phyloP scores from a whole-genome alignment of 2,329 filamentous ascomycete species.

The Hypoxylon sp. region DNA sequence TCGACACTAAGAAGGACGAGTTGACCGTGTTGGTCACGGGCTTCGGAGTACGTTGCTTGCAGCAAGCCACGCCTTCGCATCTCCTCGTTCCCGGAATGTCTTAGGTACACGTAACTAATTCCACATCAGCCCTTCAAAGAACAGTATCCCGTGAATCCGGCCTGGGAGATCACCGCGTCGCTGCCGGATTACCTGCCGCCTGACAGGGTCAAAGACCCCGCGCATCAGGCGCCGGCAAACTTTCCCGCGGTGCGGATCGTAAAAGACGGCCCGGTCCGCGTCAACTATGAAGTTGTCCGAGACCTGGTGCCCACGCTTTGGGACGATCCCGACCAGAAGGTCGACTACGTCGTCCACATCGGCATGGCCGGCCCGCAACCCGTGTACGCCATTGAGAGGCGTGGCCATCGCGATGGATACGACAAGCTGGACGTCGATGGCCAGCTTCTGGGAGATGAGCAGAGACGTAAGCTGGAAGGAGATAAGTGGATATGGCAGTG shows the following conservation, averaged over 20 bases:
- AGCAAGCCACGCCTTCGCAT: slow-evolving; percentile 3
- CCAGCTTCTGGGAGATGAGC: slow-evolving; percentile 67
- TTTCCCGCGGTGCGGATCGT: slow-evolving; percentile 71
- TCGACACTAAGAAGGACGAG: slow-evolving; percentile 60
- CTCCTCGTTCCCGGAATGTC: background rate
- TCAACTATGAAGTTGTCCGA: slow-evolving; percentile 78
- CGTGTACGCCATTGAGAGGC: slow-evolving; percentile 78
- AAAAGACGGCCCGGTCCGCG: slow-evolving; percentile 75
- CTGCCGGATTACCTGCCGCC: slow-evolving; percentile 76
- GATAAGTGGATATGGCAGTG: slow-evolving; percentile 68
- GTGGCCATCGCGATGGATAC: slow-evolving; percentile 81
- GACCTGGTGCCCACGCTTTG: slow-evolving; percentile 75
- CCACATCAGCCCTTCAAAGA: slow-evolving; percentile 79
- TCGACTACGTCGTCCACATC: slow-evolving; percentile 81
- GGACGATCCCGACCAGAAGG: slow-evolving; percentile 57
- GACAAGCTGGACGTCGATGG: slow-evolving; percentile 78
- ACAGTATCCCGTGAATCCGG: slow-evolving; percentile 82
- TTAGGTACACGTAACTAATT: slow-evolving; percentile 1
- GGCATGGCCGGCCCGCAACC: slow-evolving; percentile 79
- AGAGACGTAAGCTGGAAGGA: slow-evolving; percentile 56
- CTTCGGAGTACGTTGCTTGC: slow-evolving; percentile 66
- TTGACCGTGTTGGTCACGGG: slow-evolving; percentile 73
- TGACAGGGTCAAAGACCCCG: slow-evolving; percentile 60
- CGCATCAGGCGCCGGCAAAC: slow-evolving; percentile 52
- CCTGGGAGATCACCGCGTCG: slow-evolving; percentile 80